Evolutionary conservation across 345 rosid species (phyloP), one percentile per base, ranked within the genome.

Genomic region (Moricandia arvensis): DNA sequence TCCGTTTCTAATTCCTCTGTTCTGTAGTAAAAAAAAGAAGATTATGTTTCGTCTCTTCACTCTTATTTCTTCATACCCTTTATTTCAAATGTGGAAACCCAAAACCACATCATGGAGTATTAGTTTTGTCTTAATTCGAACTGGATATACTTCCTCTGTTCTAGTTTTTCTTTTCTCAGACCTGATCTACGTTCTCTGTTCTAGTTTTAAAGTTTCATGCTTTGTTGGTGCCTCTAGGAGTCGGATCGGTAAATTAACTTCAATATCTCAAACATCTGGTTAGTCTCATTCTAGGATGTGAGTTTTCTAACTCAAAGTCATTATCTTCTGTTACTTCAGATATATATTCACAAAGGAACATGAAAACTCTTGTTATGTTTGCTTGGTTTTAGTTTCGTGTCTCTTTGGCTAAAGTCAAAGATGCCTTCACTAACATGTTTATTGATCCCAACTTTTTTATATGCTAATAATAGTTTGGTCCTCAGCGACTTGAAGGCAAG

Each of bases 1-100:
- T 77, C 34, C 4, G 72, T 77, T 71, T 76, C 38, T 70, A 1
- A 34, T 38, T 69, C 13, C 13, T 2, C 34, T 68, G 5, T 62
- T 12, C 0, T 45, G 29, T 21, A 29, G n/a, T 75, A 16, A 41
- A 4, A 35, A 7, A 37, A 3, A 3, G 5, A 4, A 41, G 58
- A 15, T 67, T 67, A 15, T 2, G 31, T 9, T 34, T 58, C 17
- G 37, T 74, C 65, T 15, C 1, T 27, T 37, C 29, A 10, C 24
- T 54, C 55, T 0, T 34, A 11, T 29, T 51, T 60, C 45, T 60
- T 21, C 24, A 21, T 21, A 21, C 24, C 24, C 24, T 21, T 21
- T 21, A 1, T 21, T 21, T 21, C n/a, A n/a, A n/a, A n/a, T n/a
- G n/a, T n/a, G n/a, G n/a, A n/a, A n/a, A n/a, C n/a, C n/a, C n/a